Conservation (phyloP, 2,329 filamentous ascomycete genomes). For the Fusarium piperis region DNA sequence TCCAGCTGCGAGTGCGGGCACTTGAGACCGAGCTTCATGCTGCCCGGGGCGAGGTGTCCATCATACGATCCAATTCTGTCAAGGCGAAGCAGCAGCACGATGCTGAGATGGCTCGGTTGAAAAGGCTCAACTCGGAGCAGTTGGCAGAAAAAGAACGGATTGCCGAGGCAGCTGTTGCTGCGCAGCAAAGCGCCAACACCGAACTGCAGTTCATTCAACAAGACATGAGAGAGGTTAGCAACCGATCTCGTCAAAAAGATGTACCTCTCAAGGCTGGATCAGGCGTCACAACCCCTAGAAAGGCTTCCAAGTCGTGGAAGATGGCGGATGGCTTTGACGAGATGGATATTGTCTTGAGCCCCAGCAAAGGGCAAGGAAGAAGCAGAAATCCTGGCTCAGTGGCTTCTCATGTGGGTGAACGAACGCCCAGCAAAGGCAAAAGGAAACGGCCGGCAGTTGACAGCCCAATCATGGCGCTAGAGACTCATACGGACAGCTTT, state of each 20-base stretch:
- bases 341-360: constrained; percentile 64
- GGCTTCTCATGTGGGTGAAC: constrained; percentile 57
- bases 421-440: constrained; percentile 74
- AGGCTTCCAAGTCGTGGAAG: constrained; percentile 63
- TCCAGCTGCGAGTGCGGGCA: constrained; percentile 63
- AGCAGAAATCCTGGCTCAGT: constrained; percentile 54
- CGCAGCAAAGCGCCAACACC: constrained; percentile 72
- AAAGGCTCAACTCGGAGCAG: constrained; percentile 72
- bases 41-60: constrained; percentile 77
- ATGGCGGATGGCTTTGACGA: constrained; percentile 83
- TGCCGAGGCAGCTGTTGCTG: constrained; percentile 71
- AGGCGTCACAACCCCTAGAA: constrained; percentile 67
- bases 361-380: constrained; percentile 59
- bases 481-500: constrained; percentile 58
- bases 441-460: constrained; percentile 73
- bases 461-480: constrained; percentile 72
- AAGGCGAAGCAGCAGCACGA: constrained; percentile 71
- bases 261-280: constrained; percentile 31
- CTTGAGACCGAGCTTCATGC: constrained; percentile 67
- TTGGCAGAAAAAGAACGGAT: constrained; percentile 70
- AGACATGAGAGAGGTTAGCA: constrained; percentile 71
- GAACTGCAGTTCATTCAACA: constrained; percentile 78
- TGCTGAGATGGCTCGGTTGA: constrained; percentile 67
- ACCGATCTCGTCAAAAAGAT: constrained; percentile 59
- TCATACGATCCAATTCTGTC: constrained; percentile 76